Evolutionary conservation across 2,329 filamentous ascomycete species (phyloP).

Genomic region (Rutstroemia sp.): DNA sequence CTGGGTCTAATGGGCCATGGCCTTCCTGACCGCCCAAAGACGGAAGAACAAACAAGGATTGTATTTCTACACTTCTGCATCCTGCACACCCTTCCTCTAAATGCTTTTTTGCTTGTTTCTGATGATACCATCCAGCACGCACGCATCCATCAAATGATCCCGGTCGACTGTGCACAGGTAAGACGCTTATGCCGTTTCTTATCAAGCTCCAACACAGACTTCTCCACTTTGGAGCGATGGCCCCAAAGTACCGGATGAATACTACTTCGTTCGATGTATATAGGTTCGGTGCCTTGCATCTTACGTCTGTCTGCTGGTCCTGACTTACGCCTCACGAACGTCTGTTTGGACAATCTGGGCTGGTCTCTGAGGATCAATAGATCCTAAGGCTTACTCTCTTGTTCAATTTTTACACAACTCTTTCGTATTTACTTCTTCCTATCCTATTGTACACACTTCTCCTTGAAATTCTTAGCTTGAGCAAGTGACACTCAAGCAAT

Average conservation of each 20-base stretch:
- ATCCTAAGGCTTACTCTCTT: conserved; percentile 48
- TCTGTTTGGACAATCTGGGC: background rate
- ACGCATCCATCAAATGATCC: conserved; percentile 6
- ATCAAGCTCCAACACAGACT: conserved; percentile 5
- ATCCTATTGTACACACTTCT: conserved; percentile 31
- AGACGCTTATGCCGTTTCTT: conserved; percentile 5
- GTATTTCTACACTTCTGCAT: conserved; percentile 3
- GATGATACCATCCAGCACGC: conserved; percentile 6
- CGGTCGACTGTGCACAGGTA: background rate
- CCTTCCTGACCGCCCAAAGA: background rate
- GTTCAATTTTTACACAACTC: conserved; percentile 16
- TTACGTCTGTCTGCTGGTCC: background rate
- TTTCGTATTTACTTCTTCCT: background rate
- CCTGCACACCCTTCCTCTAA: background rate
- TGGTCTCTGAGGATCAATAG: conserved; percentile 6
- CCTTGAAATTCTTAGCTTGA: conserved; percentile 23
- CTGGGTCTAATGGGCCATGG: conserved; percentile 1
- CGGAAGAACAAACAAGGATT: conserved; percentile 3
- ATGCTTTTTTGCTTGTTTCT: conserved; percentile 3
- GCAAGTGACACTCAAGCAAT: conserved; percentile 16
- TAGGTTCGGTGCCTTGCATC: conserved; percentile 7
- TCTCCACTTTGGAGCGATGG: background rate
- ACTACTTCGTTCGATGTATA: background rate
- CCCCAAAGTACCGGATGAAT: background rate
- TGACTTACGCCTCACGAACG: conserved; percentile 1